These are phyloP conservation scores for Penicillium polonicum DNA, from an alignment of 2,329 filamentous ascomycete species.

Conservation along the genomic window DNA sequence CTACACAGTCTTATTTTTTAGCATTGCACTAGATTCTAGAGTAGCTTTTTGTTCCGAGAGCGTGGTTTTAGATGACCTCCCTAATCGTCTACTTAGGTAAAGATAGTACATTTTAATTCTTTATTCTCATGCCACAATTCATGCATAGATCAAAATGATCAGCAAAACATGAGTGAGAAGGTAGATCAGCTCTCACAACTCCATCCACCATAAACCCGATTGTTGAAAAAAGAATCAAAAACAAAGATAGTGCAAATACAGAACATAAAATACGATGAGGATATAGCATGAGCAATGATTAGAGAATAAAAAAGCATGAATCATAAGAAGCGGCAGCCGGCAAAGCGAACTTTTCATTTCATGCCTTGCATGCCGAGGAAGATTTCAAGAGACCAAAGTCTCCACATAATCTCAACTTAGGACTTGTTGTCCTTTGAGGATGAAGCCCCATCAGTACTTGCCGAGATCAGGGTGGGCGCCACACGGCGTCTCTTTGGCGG, in stretches of 20 bases:
- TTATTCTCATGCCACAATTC: conserved; percentile 13
- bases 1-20: neutral
- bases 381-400: neutral
- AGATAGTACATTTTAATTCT: conserved; percentile 8
- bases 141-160: conserved; percentile 5
- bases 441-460: conserved; percentile 18
- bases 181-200: neutral
- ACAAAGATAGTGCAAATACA: neutral
- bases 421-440: conserved; percentile 12
- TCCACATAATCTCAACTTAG: neutral
- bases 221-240: neutral
- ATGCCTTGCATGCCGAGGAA: neutral
- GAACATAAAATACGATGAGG: neutral
- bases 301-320: conserved; percentile 20
- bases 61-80: neutral
- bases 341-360: neutral
- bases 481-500: conserved; percentile 68
- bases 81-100: neutral
- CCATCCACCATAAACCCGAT: neutral
- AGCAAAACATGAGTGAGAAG: conserved; percentile 10
- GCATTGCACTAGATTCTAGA: neutral
- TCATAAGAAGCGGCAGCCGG: conserved; percentile 15
- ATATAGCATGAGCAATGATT: conserved; percentile 8
- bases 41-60: neutral
- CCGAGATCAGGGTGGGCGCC: conserved; percentile 63